A percentile compares a stretch with the other conserved stretches of the same genome.
Evolutionary conservation across 176 grass and related monocot species (phyloP).

Genomic region (Microstegium vimineum): DNA sequence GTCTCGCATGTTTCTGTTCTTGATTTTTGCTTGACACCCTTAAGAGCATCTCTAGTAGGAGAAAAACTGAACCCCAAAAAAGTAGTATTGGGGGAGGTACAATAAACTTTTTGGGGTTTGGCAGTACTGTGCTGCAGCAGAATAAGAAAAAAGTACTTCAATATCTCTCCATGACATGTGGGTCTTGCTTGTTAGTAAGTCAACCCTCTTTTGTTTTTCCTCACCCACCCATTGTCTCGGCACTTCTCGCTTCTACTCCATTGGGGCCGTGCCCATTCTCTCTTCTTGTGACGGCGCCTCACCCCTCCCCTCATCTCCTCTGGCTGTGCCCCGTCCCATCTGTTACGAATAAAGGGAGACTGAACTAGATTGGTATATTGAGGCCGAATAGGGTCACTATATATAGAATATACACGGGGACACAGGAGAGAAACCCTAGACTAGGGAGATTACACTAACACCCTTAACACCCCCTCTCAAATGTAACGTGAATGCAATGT

Average conservation of each 20-base stretch:
- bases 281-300: background rate
- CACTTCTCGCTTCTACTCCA: background rate
- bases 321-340: background rate
- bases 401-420: too few species aligned
- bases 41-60: background rate
- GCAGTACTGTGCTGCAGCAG: background rate
- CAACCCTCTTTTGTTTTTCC: background rate
- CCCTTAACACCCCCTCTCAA: too few species aligned
- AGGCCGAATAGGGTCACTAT: too few species aligned
- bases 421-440: too few species aligned
- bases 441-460: too few species aligned
- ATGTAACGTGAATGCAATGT: too few species aligned
- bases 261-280: background rate
- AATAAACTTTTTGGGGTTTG: background rate
- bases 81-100: background rate
- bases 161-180: background rate
- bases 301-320: background rate
- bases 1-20: background rate
- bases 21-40: background rate
- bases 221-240: background rate
- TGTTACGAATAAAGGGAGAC: too few species aligned
- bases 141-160: background rate
- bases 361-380: too few species aligned
- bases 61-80: background rate
- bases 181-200: background rate